A percentile compares a stretch with the other conserved stretches of the same genome.
phyloP scores from a whole-genome alignment of 139 green algal species.

The Astrephomene gubernaculifera region DNA sequence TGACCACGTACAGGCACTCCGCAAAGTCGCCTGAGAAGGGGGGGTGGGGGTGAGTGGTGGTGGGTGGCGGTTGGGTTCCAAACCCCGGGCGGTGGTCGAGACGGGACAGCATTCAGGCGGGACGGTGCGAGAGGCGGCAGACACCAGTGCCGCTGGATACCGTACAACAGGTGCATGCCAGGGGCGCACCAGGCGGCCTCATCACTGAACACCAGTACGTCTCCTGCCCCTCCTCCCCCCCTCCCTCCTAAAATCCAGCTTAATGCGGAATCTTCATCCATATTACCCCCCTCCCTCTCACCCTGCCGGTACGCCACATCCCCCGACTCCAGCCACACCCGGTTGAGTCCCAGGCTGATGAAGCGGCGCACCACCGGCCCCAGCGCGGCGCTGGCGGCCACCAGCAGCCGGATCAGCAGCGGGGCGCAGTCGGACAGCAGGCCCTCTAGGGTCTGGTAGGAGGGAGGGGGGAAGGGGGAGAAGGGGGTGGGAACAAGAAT shows the following conservation, averaged over 20 bases:
- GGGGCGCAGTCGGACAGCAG: constrained; percentile 25
- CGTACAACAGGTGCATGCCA: too few species aligned
- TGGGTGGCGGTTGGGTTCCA: too few species aligned
- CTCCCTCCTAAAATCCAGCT: too few species aligned
- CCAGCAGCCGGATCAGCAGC: constrained; percentile 68
- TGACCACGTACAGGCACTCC: constrained; percentile 82
- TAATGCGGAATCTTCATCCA: too few species aligned
- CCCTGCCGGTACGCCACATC: constrained; percentile 75
- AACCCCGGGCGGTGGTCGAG: too few species aligned
- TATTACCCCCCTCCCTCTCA: not conserved
- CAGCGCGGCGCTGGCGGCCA: constrained; percentile 68
- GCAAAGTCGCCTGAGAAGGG: constrained; percentile 57
- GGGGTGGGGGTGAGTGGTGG: not conserved
- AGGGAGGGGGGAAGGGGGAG: not conserved
- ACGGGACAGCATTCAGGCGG: too few species aligned
- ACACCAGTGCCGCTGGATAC: too few species aligned
- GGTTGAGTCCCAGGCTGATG: constrained; percentile 81
- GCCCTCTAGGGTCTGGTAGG: not conserved
- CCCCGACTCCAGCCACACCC: constrained; percentile 76
- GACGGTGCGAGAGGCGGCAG: too few species aligned
- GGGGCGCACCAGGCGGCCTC: too few species aligned
- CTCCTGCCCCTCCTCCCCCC: too few species aligned
- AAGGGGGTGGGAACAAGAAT: too few species aligned
- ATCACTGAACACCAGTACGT: too few species aligned
- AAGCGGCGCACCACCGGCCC: constrained; percentile 76